Evolutionary conservation across 306 rosid species (phyloP).

Genomic region (Castanea mollissima): DNA sequence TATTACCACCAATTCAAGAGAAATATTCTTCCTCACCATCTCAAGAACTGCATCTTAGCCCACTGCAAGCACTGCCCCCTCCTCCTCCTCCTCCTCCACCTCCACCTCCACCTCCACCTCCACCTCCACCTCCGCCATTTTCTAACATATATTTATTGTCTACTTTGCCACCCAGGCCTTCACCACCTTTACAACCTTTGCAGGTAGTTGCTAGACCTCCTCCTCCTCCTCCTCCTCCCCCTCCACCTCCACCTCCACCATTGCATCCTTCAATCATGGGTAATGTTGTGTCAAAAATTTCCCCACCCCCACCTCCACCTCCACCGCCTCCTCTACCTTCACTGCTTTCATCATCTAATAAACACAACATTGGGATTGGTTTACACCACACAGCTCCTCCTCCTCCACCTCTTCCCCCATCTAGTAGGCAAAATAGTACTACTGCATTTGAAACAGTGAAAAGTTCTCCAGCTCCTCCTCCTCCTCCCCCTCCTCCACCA

Average conservation of each 20-base stretch:
- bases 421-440: constrained; percentile 22
- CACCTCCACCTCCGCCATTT: constrained; percentile 18
- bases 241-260: constrained; percentile 11
- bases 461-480: constrained; percentile 21
- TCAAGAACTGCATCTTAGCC: constrained; percentile 21
- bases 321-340: constrained; percentile 28
- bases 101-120: constrained; percentile 18
- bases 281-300: constrained; percentile 8
- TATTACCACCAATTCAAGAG: constrained; percentile 38
- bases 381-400: constrained; percentile 25
- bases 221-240: constrained; percentile 25
- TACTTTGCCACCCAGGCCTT: constrained; percentile 16
- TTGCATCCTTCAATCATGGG: constrained; percentile 20
- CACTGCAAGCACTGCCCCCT: constrained; percentile 31
- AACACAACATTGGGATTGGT: constrained; percentile 18
- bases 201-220: constrained; percentile 27
- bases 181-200: constrained; percentile 8
- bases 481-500: constrained; percentile 12
- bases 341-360: constrained; percentile 8
- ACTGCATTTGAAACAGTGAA: constrained; percentile 11
- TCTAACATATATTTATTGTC: constrained; percentile 17
- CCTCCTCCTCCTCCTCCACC: constrained; percentile 19
- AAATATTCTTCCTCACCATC: constrained; percentile 24
- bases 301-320: constrained; percentile 17
- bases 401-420: neutral